phyloP scores from a whole-genome alignment of 164 flowering plant species.

The Macadamia integrifolia region DNA sequence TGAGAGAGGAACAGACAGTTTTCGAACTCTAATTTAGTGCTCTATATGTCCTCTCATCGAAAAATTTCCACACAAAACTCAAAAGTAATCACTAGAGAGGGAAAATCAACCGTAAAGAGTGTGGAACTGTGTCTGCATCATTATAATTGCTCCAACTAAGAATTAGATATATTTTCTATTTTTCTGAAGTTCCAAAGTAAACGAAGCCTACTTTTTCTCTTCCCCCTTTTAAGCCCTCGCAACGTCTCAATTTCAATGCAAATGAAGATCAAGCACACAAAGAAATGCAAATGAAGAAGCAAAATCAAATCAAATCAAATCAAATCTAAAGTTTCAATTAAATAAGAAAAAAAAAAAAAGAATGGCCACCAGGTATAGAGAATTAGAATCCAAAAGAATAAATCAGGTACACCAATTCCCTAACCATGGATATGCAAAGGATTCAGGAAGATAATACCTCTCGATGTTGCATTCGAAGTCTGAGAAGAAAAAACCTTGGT shows the following conservation, averaged over 20 bases:
- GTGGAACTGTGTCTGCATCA: too few relatives aligned
- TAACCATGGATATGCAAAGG: too few relatives aligned
- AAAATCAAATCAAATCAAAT: background rate
- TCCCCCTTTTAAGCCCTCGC: too few relatives aligned
- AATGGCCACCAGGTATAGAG: background rate
- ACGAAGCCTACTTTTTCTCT: background rate
- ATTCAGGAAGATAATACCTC: slow-evolving; percentile 23
- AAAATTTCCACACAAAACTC: too few relatives aligned
- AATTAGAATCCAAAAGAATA: background rate
- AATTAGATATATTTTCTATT: too few relatives aligned
- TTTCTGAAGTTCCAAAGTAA: background rate
- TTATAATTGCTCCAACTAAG: too few relatives aligned
- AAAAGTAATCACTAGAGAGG: background rate
- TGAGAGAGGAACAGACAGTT: too few relatives aligned
- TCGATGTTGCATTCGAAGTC: slow-evolving; percentile 23
- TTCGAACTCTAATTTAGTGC: too few relatives aligned
- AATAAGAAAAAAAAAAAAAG: too few relatives aligned
- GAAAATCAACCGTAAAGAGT: background rate
- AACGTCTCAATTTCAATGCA: too few relatives aligned
- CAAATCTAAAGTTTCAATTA: background rate
- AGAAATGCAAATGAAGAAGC: too few relatives aligned
- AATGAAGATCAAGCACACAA: background rate
- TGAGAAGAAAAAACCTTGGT: slow-evolving; percentile 38
- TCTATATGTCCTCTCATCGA: too few relatives aligned
- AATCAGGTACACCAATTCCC: background rate